Conservation (phyloP, 2,329 filamentous ascomycete species). For the Phialocephala subalpina region DNA sequence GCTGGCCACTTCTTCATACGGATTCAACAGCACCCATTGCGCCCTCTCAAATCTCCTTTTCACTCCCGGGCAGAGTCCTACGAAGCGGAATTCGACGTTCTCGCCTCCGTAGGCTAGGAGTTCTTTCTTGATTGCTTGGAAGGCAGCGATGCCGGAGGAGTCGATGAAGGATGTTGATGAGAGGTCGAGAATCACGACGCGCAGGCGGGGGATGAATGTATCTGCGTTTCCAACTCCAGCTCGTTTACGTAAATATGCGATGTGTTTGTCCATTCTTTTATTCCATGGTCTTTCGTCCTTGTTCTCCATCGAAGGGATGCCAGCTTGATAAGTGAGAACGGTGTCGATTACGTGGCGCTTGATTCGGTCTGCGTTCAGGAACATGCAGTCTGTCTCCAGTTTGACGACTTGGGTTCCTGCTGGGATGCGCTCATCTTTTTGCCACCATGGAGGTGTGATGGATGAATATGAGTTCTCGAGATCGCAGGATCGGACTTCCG, state of each 20-base stretch:
- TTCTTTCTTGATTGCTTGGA: conserved; percentile 28
- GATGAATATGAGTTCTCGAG: conserved; percentile 27
- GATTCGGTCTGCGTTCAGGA: conserved; percentile 31
- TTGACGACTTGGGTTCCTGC: conserved; percentile 31
- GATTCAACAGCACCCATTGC: conserved; percentile 27
- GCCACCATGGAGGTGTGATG: conserved; percentile 23
- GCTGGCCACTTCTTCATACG: conserved; percentile 18
- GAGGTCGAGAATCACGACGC: conserved; percentile 33
- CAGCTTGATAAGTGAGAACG: conserved; percentile 25
- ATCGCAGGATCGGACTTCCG: conserved; percentile 21
- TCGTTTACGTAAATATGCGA: conserved; percentile 20
- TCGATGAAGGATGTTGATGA: conserved; percentile 32
- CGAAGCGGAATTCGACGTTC: conserved; percentile 33
- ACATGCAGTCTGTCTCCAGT: conserved; percentile 29
- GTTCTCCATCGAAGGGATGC: conserved; percentile 11
- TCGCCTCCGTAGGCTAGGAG: conserved; percentile 27
- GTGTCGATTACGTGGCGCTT: conserved; percentile 30
- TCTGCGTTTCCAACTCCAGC: conserved; percentile 22
- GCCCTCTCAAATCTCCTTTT: conserved; percentile 27
- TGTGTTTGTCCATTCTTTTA: conserved; percentile 25
- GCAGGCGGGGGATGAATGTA: conserved; percentile 20
- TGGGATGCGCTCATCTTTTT: conserved; percentile 26
- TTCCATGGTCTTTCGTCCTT: conserved; percentile 27
- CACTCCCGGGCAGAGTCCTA: conserved; percentile 30
- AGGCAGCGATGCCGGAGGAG: conserved; percentile 23